Conservation (phyloP, 768 basidiomycete species). For the Auricularia auricula-judae region DNA sequence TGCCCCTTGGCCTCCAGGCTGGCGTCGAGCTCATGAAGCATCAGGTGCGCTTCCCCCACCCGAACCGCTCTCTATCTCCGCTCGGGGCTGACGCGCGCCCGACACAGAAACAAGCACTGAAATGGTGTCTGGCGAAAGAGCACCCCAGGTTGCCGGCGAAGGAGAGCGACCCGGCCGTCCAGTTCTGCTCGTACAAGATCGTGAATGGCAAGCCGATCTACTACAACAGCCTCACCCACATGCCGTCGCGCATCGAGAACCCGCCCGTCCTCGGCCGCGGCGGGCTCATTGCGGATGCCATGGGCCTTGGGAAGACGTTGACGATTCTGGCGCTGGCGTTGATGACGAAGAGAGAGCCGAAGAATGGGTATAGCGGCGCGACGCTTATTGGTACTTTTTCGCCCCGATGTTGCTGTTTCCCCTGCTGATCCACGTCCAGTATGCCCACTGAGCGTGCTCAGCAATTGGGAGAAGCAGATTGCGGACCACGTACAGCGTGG, state of each 20-base stretch:
- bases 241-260: conserved; percentile 18
- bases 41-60: conserved; percentile 39
- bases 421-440: conserved; percentile 32
- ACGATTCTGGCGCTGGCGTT: conserved; percentile 77
- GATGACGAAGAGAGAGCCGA: conserved; percentile 54
- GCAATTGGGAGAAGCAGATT: conserved; percentile 84
- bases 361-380: conserved; percentile 26
- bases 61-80: neutral
- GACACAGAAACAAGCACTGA: conserved; percentile 62
- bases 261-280: conserved; percentile 65
- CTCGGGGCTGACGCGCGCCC: neutral
- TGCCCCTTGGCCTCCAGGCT: conserved; percentile 53
- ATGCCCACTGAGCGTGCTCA: conserved; percentile 70
- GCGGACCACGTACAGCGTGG: conserved; percentile 54
- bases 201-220: conserved; percentile 45
- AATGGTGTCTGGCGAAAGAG: conserved; percentile 79
- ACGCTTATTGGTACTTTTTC: conserved; percentile 64
- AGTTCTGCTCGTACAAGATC: conserved; percentile 77
- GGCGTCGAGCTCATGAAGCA: conserved; percentile 68
- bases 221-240: conserved; percentile 44
- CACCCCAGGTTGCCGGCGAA: conserved; percentile 62
- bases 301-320: conserved; percentile 86
- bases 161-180: conserved; percentile 62
- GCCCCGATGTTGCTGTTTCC: neutral
- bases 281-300: conserved; percentile 83